phyloP scores from a whole-genome alignment of 805 yeast species.

The Candida khao-thaluensis region DNA sequence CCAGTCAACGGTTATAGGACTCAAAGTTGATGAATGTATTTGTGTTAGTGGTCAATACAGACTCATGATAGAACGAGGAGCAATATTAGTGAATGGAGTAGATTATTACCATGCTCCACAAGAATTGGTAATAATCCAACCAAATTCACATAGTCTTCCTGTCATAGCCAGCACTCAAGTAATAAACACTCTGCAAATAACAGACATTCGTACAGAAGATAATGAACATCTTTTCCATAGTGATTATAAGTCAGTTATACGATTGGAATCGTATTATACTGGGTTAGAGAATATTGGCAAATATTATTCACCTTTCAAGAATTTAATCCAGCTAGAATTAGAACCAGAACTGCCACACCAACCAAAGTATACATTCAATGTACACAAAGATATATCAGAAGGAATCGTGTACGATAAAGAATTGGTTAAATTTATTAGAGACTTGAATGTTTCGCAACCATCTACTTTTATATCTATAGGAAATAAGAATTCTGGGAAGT shows the following conservation, averaged over 20 bases:
- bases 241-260: slow-evolving; percentile 43
- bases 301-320: slow-evolving; percentile 46
- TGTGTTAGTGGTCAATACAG: slow-evolving; percentile 49
- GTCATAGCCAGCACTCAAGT: slow-evolving; percentile 44
- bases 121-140: slow-evolving; percentile 24
- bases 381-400: slow-evolving; percentile 15
- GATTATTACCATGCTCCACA: slow-evolving; percentile 27
- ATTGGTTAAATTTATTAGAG: slow-evolving; percentile 6
- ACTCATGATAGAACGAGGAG: slow-evolving; percentile 47
- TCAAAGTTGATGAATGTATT: slow-evolving; percentile 42
- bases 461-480: slow-evolving; percentile 50
- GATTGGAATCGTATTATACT: slow-evolving; percentile 33
- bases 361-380: slow-evolving; percentile 38
- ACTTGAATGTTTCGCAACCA: slow-evolving; percentile 12
- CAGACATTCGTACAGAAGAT: slow-evolving; percentile 27
- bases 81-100: slow-evolving; percentile 41
- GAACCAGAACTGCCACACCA: slow-evolving; percentile 3
- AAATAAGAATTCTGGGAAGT: slow-evolving; percentile 78
- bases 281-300: slow-evolving; percentile 48
- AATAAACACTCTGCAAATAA: slow-evolving; percentile 23
- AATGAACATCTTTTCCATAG: slow-evolving; percentile 39
- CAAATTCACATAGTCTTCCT: slow-evolving; percentile 42
- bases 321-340: slow-evolving; percentile 31
- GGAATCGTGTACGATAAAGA: slow-evolving; percentile 10
- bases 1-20: slow-evolving; percentile 38